A percentile compares a stretch with the other conserved stretches of the same genome.
Conservation (phyloP, 2,329 filamentous ascomycete species). For the Cryphonectria nitschkei region DNA sequence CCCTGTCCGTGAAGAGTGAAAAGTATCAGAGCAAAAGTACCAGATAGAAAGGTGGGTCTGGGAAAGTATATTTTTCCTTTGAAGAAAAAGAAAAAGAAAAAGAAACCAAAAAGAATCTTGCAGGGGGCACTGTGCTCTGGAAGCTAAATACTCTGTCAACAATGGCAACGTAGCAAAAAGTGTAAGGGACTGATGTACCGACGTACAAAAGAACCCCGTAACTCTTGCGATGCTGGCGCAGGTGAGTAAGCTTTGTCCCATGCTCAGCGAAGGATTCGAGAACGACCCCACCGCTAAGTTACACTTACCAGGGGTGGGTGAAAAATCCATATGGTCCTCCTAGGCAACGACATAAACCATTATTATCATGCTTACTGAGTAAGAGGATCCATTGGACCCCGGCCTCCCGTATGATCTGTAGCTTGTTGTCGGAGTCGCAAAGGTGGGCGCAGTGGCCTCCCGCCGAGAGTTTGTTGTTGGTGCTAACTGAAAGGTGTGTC, state of each 20-base stretch:
- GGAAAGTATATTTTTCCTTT: not conserved
- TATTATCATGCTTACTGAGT: conserved; percentile 2
- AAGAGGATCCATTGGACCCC: not conserved
- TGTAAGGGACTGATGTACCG: not conserved
- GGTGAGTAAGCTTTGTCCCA: not conserved
- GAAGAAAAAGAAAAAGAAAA: not conserved
- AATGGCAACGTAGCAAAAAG: not conserved
- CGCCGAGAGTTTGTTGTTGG: not conserved
- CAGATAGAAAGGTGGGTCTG: not conserved
- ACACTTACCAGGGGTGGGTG: not conserved
- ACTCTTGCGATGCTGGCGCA: not conserved
- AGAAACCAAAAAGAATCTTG: not conserved
- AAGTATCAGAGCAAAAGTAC: not conserved
- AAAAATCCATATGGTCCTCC: not conserved
- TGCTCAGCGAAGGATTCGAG: not conserved
- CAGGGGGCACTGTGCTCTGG: not conserved
- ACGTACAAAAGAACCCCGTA: not conserved
- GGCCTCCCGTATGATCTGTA: not conserved
- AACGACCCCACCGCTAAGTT: not conserved
- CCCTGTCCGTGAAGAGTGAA: not conserved
- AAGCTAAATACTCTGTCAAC: not conserved
- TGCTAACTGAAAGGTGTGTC: not conserved
- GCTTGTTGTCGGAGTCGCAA: not conserved
- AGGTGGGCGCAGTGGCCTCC: not conserved
- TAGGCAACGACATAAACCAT: conserved; percentile 4